Base-by-base conservation (phyloP, 2,329 filamentous ascomycete genomes). In the Curvularia eragrostidis region DNA sequence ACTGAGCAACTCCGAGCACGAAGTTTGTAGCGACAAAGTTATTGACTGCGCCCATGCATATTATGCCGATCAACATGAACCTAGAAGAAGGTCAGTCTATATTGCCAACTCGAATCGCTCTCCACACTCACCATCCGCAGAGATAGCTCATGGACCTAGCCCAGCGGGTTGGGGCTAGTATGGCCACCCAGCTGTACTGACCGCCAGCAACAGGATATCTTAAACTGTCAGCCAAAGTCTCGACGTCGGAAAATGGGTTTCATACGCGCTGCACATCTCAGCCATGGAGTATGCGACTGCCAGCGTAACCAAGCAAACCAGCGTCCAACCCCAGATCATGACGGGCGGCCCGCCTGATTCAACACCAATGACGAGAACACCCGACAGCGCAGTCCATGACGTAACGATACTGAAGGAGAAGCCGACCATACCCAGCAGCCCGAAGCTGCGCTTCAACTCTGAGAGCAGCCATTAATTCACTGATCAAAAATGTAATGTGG, bases 361-460 rank as follows among this genome's bases (percentile, higher is more conserved):
- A 10, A 85, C 81, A 5, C 84, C 85, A 30, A 85, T 80, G 50
- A 84, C 83, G 41, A 87, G 78, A 0, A 85, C 82, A 34, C 84
- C 84, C 44, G 80, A 81, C 2, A 87, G 71, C 3, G 84, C 84
- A 30, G 82, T 84, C 84, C 84, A 87, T 67, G 78, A 83, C 30
- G 84, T 86, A 42, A 87, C 82, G 44, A 87, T 83, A 55, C 79
- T 82, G 70, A 87, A 87, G 44, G 79, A 82, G 72, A 87, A 87
- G 1, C 83, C 84, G 32, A 87, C 78, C 82, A 87, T 87, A 34
- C 84, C 83, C 26, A 86, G 62, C 5, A 85, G 70, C 9, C 82
- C 78, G 63, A 86, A 87, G 8, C 79, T 82, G 8, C 84, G 82
- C 68, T 84, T 85, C 62, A 87, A 78, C 70, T 87, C 83, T 84